phyloP scores from a whole-genome alignment of 352 stramenopile genomes.

The Phytophthora macrochlamydospora region DNA sequence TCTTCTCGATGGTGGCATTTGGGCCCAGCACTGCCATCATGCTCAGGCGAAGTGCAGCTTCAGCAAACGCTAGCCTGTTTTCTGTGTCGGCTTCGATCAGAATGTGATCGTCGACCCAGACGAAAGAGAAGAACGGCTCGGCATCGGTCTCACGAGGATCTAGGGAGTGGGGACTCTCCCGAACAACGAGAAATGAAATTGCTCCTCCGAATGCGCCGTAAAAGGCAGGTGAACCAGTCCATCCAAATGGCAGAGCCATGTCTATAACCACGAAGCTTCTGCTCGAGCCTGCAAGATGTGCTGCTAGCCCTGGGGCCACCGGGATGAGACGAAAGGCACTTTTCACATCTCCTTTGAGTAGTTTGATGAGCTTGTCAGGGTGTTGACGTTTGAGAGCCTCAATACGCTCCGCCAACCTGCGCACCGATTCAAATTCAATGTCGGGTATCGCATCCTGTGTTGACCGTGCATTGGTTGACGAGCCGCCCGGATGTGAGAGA shows the following conservation, averaged over 20 bases:
- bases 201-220: slow-evolving; percentile 17
- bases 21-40: background rate
- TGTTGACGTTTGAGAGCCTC: background rate
- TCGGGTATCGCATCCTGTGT: slow-evolving; percentile 1
- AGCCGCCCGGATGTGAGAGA: slow-evolving; percentile 2
- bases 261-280: slow-evolving; percentile 4
- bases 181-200: slow-evolving; percentile 8
- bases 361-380: background rate
- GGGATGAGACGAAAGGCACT: slow-evolving; percentile 11
- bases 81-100: background rate
- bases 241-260: slow-evolving; percentile 15
- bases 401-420: slow-evolving; percentile 2
- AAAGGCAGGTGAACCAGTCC: slow-evolving; percentile 10
- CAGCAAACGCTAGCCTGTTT: background rate
- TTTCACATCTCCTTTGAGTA: slow-evolving; percentile 28
- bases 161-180: background rate
- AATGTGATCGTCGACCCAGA: background rate
- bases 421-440: slow-evolving; percentile 4
- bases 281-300: slow-evolving; percentile 8
- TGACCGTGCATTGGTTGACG: slow-evolving; percentile 6
- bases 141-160: background rate
- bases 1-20: background rate
- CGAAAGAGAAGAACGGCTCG: background rate
- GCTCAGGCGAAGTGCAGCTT: background rate
- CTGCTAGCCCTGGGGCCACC: background rate